Conservation (phyloP, 1,139 yeast genomes). For the Arxiozyma telluris region DNA sequence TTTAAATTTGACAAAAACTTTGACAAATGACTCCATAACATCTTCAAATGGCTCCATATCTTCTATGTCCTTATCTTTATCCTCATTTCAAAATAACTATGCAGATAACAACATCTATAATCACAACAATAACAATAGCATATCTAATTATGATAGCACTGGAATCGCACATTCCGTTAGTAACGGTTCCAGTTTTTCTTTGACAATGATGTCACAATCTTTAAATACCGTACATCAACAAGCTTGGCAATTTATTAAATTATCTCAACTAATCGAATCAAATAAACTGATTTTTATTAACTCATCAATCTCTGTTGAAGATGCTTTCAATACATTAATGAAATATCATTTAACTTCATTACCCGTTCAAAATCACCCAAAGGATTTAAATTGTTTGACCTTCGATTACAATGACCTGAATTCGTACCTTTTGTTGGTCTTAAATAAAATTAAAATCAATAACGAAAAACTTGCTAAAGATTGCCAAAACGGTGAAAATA, state of each 20-base stretch:
- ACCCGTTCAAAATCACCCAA: conserved; percentile 53
- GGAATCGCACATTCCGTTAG: neutral
- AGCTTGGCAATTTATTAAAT: conserved; percentile 65
- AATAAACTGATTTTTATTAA: conserved; percentile 68
- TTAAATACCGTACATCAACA: conserved; percentile 23
- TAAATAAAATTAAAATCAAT: conserved; percentile 50
- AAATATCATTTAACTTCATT: conserved; percentile 69
- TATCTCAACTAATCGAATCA: conserved; percentile 67
- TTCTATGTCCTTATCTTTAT: conserved; percentile 5
- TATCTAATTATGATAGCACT: neutral
- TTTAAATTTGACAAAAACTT: neutral
- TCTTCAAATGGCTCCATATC: conserved; percentile 7
- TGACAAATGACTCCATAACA: conserved; percentile 4
- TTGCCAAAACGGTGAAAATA: conserved; percentile 24
- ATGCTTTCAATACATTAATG: conserved; percentile 72
- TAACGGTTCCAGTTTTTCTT: conserved; percentile 1
- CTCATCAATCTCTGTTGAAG: conserved; percentile 59
- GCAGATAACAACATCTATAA: neutral
- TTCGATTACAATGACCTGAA: conserved; percentile 90
- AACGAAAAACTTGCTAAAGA: conserved; percentile 23
- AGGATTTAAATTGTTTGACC: conserved; percentile 58
- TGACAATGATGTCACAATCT: conserved; percentile 14
- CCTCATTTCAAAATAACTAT: conserved; percentile 1
- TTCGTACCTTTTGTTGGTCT: conserved; percentile 65
- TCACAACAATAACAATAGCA: neutral